Evolutionary conservation across 2,329 filamentous ascomycete species (phyloP).

Genomic region (Calonectria honghensis): DNA sequence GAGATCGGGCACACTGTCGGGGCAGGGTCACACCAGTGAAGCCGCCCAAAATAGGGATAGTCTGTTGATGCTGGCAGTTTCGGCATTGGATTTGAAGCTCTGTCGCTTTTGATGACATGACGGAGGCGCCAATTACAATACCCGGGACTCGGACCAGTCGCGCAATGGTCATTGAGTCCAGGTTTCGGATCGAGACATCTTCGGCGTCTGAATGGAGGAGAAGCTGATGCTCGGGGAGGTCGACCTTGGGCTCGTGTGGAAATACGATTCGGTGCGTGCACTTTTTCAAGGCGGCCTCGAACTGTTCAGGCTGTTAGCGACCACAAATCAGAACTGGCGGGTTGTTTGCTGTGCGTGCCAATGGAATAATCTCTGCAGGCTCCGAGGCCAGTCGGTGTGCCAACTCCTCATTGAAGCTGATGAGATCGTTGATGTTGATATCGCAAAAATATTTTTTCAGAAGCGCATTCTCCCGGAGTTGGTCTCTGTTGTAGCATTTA

Average conservation of each 20-base stretch:
- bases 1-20: constrained; percentile 81
- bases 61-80: constrained; percentile 84
- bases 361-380: constrained; percentile 92
- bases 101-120: constrained; percentile 96
- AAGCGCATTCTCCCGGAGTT: constrained; percentile 94
- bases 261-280: constrained; percentile 97
- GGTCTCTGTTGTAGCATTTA: constrained; percentile 79
- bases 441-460: constrained; percentile 97
- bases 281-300: constrained; percentile 90
- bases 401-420: constrained; percentile 96
- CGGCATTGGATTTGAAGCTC: constrained; percentile 90
- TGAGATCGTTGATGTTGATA: constrained; percentile 95
- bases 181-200: constrained; percentile 93
- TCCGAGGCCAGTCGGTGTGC: constrained; percentile 92
- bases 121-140: constrained; percentile 97
- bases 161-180: constrained; percentile 94
- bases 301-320: constrained; percentile 71
- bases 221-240: constrained; percentile 93
- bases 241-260: constrained; percentile 79
- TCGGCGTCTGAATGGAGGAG: constrained; percentile 94
- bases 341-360: constrained; percentile 73
- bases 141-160: constrained; percentile 97
- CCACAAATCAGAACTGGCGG: background rate
- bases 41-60: constrained; percentile 85
- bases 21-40: constrained; percentile 93